Evolutionary conservation across 2,329 filamentous ascomycete species (phyloP), one percentile per base, ranked within the genome.

Genomic region (Penicillium sp.): DNA sequence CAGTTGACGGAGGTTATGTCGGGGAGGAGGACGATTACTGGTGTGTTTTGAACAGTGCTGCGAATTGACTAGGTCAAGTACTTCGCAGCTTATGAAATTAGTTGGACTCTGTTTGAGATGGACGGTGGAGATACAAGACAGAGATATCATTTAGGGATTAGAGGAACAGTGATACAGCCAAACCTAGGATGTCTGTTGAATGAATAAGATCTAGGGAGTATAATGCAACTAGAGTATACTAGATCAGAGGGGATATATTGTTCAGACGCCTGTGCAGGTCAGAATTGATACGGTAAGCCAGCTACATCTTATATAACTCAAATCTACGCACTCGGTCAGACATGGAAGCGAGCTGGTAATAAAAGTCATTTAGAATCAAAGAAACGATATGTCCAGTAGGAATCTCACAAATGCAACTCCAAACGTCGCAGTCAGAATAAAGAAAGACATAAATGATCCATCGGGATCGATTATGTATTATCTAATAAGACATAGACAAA

Each of bases 381-480:
- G 33, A 56, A 62, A 58, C 50, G 56, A 44, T 61, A 66, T 65
- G 60, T 66, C 60, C 63, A 65, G 56, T 37, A 56, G 38, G 38
- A 56, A 59, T 64, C 40, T 51, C 50, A 50, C 56, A 60, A 33
- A 33, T 4, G 26, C 8, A 13, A 12, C 10, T 50, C 28, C 53
- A 61, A 62, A 3, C 15, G 62, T 60, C 49, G 59, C 28, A 58
- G 58, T 42, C 54, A 59, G 38, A 42, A 53, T 45, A 51, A 62
- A 53, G 55, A 68, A 64, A 53, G 56, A 68, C 61, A 60, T 62
- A 64, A 64, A 60, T 50, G 24, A 42, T 58, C 49, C 60, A 55
- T n/a, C 13, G 53, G 60, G 70, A 73, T 69, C 79, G 54, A 82
- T 75, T 70, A 82, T 78, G 67, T 81, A 85, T 61, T 69, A 70